These are phyloP conservation scores for Punica granatum DNA, from an alignment of 345 rosid genomes.

Conservation along the genomic window DNA sequence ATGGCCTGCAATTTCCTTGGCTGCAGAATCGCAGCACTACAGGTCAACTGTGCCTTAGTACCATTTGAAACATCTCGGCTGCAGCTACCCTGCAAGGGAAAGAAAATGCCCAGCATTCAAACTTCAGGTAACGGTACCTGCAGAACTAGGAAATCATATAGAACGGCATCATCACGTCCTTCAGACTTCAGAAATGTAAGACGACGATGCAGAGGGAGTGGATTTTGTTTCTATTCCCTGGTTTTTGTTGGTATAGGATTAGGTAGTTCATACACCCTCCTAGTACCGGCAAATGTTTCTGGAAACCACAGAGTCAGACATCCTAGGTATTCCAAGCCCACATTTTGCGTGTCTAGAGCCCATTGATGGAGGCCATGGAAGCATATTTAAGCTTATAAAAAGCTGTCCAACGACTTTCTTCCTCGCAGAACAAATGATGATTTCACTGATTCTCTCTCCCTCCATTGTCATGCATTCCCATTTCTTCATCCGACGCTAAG, in stretches of 20 bases:
- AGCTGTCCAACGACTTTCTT: not conserved
- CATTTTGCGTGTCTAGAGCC: not conserved
- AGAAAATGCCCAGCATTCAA: not conserved
- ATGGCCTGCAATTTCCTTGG: constrained; percentile 20
- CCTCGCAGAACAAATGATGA: not conserved
- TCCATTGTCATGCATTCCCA: not conserved
- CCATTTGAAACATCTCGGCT: constrained; percentile 14
- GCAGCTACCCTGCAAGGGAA: constrained; percentile 25
- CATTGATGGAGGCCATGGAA: not conserved
- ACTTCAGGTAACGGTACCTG: not conserved
- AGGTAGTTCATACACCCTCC: not conserved
- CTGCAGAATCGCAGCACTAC: constrained; percentile 14
- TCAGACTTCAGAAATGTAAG: not conserved
- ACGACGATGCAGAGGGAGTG: not conserved
- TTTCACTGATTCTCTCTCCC: not conserved
- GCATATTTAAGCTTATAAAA: not conserved
- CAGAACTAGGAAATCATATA: not conserved
- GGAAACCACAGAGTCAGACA: not conserved
- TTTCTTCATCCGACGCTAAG: not conserved
- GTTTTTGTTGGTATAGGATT: too few relatives aligned
- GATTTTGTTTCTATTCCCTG: not conserved
- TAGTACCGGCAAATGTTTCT: not conserved
- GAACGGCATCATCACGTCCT: not conserved
- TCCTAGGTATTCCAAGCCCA: not conserved
- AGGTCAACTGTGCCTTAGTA: constrained; percentile 18